These are phyloP conservation scores for Zelonia costaricensis DNA, from an alignment of 208 protist species.

Conservation along the genomic window DNA sequence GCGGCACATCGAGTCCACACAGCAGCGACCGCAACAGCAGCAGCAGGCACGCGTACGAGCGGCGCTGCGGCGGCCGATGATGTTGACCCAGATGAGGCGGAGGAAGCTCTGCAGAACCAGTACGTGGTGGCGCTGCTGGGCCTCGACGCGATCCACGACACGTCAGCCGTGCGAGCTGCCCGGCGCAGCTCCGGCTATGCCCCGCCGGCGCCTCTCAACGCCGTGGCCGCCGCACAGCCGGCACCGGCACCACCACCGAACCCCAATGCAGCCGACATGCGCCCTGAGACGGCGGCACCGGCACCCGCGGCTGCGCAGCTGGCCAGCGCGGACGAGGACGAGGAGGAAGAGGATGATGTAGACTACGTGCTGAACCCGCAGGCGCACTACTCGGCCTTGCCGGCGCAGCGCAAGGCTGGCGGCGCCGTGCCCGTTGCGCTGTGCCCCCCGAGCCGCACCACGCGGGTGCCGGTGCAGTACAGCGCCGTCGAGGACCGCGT, in stretches of 20 bases:
- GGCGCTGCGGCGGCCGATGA: neutral
- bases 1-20: too few species aligned
- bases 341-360: constrained; percentile 4
- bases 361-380: constrained; percentile 11
- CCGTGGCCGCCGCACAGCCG: neutral
- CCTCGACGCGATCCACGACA: constrained; percentile 10
- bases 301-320: neutral
- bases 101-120: constrained; percentile 20
- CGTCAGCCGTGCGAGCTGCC: constrained; percentile 5
- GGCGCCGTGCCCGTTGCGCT: constrained; percentile 15
- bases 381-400: constrained; percentile 18
- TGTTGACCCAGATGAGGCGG: neutral
- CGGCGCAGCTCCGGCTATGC: neutral
- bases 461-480: constrained; percentile 16
- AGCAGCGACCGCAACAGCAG: too few species aligned
- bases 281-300: too few species aligned
- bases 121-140: constrained; percentile 22
- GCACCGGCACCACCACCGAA: neutral
- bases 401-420: constrained; percentile 14
- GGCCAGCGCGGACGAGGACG: neutral
- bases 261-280: neutral
- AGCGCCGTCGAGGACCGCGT: constrained; percentile 16
- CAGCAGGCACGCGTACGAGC: too few species aligned
- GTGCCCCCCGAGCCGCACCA: constrained; percentile 19
- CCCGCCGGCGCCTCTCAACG: too few species aligned